Percentiles rank a stretch among this genome's conserved stretches.
phyloP scores from a whole-genome alignment of 2,329 filamentous ascomycete species.

The Exophiala lecanii-corni region DNA sequence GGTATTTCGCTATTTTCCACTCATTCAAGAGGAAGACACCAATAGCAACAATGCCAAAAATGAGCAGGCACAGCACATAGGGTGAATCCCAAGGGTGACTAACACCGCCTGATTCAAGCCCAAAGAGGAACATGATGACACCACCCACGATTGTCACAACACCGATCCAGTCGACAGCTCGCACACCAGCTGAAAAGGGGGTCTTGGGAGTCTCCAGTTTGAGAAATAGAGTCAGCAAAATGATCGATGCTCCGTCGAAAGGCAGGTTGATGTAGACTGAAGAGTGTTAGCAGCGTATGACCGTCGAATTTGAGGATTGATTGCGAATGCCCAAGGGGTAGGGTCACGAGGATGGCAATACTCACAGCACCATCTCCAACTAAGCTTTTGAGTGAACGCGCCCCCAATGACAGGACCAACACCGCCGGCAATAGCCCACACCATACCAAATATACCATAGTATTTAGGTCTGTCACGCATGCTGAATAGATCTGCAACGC shows the following conservation, averaged over 20 bases:
- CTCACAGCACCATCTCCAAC: slow-evolving; percentile 47
- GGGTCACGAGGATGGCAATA: too few relatives aligned
- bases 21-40: slow-evolving; percentile 58
- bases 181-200: slow-evolving; percentile 30
- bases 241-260: slow-evolving; percentile 44
- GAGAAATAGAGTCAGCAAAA: slow-evolving; percentile 48
- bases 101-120: slow-evolving; percentile 65
- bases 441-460: slow-evolving; percentile 36
- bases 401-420: slow-evolving; percentile 51
- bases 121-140: slow-evolving; percentile 79
- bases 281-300: too few relatives aligned
- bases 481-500: slow-evolving; percentile 52
- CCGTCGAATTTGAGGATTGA: not conserved
- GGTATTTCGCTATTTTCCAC: slow-evolving; percentile 53
- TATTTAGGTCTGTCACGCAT: slow-evolving; percentile 41
- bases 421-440: slow-evolving; percentile 52
- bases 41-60: slow-evolving; percentile 47
- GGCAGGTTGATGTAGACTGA: slow-evolving; percentile 49
- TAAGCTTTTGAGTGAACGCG: slow-evolving; percentile 35
- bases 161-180: slow-evolving; percentile 52
- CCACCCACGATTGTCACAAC: slow-evolving; percentile 63
- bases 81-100: slow-evolving; percentile 51
- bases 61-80: slow-evolving; percentile 52
- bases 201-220: slow-evolving; percentile 43
- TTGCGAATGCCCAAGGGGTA: not conserved